These are phyloP conservation scores for Chaetomium cochliodes DNA, from an alignment of 495 filamentous ascomycete genomes.

Conservation along the genomic window DNA sequence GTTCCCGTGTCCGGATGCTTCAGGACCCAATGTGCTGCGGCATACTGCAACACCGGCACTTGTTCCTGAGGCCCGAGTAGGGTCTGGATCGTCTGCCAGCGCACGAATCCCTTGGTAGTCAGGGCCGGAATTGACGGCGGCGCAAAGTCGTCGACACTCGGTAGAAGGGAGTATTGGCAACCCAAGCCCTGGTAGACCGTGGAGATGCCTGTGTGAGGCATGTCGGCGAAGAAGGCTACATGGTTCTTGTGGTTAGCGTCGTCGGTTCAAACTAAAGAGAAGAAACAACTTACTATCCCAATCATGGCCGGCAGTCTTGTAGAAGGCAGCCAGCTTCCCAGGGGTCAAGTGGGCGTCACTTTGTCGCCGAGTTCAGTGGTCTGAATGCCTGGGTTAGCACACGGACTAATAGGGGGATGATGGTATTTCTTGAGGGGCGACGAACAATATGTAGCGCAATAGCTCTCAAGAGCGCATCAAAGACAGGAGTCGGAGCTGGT, in stretches of 20 bases:
- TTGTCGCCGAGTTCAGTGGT: slow-evolving; percentile 64
- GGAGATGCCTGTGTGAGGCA: slow-evolving; percentile 70
- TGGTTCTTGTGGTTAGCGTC: slow-evolving; percentile 3
- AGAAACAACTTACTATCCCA: slow-evolving; percentile 61
- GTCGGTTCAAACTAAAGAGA: not conserved
- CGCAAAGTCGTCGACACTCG: slow-evolving; percentile 66
- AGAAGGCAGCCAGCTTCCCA: slow-evolving; percentile 81
- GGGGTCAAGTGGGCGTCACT: slow-evolving; percentile 68
- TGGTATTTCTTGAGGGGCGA: slow-evolving; percentile 20
- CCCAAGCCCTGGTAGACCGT: slow-evolving; percentile 91
- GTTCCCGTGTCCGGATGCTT: slow-evolving; percentile 66
- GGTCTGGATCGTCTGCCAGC: slow-evolving; percentile 92
- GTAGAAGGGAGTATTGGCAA: slow-evolving; percentile 73
- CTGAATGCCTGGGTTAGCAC: slow-evolving; percentile 34
- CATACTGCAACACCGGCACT: slow-evolving; percentile 76
- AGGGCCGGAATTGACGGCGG: slow-evolving; percentile 78
- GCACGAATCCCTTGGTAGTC: slow-evolving; percentile 78
- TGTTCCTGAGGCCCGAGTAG: slow-evolving; percentile 87
- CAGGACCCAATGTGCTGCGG: slow-evolving; percentile 73
- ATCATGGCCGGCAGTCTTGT: slow-evolving; percentile 82
- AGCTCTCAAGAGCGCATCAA: slow-evolving; percentile 75
- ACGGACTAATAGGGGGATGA: not conserved
- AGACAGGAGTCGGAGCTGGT: slow-evolving; percentile 69
- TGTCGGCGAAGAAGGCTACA: slow-evolving; percentile 66
- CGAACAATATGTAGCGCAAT: slow-evolving; percentile 82